A percentile compares a stretch with the other conserved stretches of the same genome.
phyloP scores from a whole-genome alignment of 495 filamentous ascomycete genomes.

The Pyronema omphalodes region DNA sequence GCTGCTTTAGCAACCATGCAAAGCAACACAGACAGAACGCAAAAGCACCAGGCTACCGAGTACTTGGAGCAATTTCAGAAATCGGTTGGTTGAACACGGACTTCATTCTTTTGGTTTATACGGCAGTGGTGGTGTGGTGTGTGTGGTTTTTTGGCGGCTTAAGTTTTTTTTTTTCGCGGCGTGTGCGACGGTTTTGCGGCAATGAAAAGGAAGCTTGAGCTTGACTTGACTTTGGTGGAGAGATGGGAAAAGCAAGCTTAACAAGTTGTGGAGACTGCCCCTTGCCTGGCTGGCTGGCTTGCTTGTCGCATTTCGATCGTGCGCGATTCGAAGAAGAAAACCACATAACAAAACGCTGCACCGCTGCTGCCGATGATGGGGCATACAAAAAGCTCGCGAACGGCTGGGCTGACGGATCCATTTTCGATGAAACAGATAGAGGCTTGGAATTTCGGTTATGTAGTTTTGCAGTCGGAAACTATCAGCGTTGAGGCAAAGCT shows the following conservation, averaged over 20 bases:
- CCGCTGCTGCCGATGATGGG: constrained; percentile 3
- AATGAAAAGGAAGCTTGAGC: background rate
- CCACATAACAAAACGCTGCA: background rate
- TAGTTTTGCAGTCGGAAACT: constrained; percentile 56
- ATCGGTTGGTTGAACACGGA: constrained; percentile 46
- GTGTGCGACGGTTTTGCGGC: background rate
- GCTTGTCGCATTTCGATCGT: constrained; percentile 1
- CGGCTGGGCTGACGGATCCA: constrained; percentile 17
- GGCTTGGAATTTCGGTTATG: constrained; percentile 77
- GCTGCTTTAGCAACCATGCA: constrained; percentile 80
- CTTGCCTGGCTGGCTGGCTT: background rate
- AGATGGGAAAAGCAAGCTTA: too few relatives aligned
- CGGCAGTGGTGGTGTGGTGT: constrained; percentile 1
- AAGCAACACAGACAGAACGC: constrained; percentile 55
- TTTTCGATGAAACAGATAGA: constrained; percentile 39
- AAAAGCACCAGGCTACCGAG: constrained; percentile 78
- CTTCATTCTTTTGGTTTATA: constrained; percentile 7
- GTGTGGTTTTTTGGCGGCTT: background rate
- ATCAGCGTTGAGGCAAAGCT: constrained; percentile 68
- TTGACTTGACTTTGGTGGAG: too few relatives aligned
- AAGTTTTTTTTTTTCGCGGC: background rate
- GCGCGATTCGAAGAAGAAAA: constrained; percentile 20
- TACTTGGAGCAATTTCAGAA: constrained; percentile 95
- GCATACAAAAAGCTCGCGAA: background rate
- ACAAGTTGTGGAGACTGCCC: too few relatives aligned